phyloP scores from a whole-genome alignment of 2,329 filamentous ascomycete species.

The Gnomoniopsis smithogilvyi region DNA sequence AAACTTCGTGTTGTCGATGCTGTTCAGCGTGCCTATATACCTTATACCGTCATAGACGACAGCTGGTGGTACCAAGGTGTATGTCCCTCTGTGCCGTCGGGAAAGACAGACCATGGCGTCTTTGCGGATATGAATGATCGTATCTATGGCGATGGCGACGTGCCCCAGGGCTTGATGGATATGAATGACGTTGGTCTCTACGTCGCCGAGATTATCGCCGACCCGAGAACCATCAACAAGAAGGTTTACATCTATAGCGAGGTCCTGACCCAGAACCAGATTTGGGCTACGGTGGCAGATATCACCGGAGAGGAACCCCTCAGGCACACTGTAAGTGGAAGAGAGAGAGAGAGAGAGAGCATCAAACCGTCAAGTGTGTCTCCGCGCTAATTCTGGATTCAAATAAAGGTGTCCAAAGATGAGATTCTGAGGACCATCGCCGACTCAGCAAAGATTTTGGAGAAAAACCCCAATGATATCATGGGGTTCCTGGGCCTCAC shows the following conservation, averaged over 20 bases:
- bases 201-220: slow-evolving; percentile 47
- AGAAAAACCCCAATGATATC: too few species aligned
- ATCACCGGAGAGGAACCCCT: slow-evolving; percentile 41
- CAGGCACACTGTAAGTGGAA: not conserved
- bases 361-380: too few species aligned
- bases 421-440: too few species aligned
- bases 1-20: slow-evolving; percentile 24
- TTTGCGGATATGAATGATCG: slow-evolving; percentile 28
- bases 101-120: slow-evolving; percentile 38
- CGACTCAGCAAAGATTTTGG: too few species aligned
- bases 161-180: slow-evolving; percentile 42
- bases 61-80: slow-evolving; percentile 56
- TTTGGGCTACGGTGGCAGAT: slow-evolving; percentile 42
- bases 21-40: slow-evolving; percentile 32
- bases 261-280: slow-evolving; percentile 41
- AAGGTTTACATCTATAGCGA: slow-evolving; percentile 47
- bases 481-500: too few species aligned
- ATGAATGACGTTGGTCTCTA: slow-evolving; percentile 51
- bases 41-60: slow-evolving; percentile 55
- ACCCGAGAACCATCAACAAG: slow-evolving; percentile 51
- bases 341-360: too few species aligned
- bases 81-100: slow-evolving; percentile 26
- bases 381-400: too few species aligned
- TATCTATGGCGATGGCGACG: slow-evolving; percentile 46
- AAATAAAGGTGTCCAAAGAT: too few species aligned